These are phyloP conservation scores for Ambrosia artemisiifolia DNA, from an alignment of 129 eudicot genomes.

Conservation along the genomic window DNA sequence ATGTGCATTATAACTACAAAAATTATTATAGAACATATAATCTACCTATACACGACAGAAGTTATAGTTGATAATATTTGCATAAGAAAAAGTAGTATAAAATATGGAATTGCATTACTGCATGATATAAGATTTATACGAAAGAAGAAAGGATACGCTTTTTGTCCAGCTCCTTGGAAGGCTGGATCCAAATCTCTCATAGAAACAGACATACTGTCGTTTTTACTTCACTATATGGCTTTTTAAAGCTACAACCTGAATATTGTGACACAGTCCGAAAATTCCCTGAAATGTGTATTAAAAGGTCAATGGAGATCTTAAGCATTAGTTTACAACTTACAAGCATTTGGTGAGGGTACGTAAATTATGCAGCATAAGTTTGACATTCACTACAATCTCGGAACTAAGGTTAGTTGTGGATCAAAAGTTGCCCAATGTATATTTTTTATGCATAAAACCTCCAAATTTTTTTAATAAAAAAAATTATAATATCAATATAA, in stretches of 20 bases:
- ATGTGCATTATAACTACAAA: not conserved
- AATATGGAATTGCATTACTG: slow-evolving; percentile 5
- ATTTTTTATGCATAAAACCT: not conserved
- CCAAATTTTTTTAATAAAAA: not conserved
- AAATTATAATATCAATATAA: not conserved
- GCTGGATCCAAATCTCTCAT: slow-evolving; percentile 91
- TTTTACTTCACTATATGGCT: slow-evolving; percentile 25
- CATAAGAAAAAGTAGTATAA: not conserved
- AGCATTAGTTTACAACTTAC: too few relatives aligned
- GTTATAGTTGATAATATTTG: slow-evolving; percentile 11
- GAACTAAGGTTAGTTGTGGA: too few relatives aligned
- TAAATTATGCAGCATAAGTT: too few relatives aligned
- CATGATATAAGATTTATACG: too few relatives aligned
- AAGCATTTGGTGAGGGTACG: too few relatives aligned
- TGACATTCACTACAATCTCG: too few relatives aligned
- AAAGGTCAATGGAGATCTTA: slow-evolving; percentile 17
- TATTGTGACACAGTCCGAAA: too few relatives aligned
- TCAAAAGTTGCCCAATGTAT: not conserved
- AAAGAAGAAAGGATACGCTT: slow-evolving; percentile 75
- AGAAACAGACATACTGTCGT: slow-evolving; percentile 68
- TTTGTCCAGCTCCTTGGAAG: slow-evolving; percentile 92
- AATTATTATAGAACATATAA: slow-evolving; percentile 11
- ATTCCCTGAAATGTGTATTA: slow-evolving; percentile 24
- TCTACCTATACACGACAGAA: not conserved
- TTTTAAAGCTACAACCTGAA: slow-evolving; percentile 23